Evolutionary conservation across 257 asterid genomes (phyloP), one percentile per base, ranked within the genome.

Genomic region (Henckelia pumila): DNA sequence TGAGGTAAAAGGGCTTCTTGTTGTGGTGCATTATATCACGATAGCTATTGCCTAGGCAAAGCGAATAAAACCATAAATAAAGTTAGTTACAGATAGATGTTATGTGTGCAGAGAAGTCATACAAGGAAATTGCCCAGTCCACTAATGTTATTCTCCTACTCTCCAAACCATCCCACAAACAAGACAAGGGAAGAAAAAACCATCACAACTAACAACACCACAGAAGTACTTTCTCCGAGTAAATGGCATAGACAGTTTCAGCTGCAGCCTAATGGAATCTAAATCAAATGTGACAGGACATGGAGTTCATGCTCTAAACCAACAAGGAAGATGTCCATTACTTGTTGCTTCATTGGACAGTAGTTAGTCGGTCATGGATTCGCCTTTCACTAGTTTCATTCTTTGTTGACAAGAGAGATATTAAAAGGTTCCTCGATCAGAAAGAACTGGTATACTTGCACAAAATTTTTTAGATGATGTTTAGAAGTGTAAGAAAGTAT

Each of bases 1-100:
- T 90, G 77, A 84, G 92, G 82, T 88, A 93, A 71, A 88, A 93
- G 25, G 99, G 99, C 83, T 82, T 90, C 88, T 93, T 93, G 84
- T 84, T 88, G 68, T 80, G 89, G 83, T 93, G 96, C 85, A 93
- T 52, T 77, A 93, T 77, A 78, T 93, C 99, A 70, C 79, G 79
- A 79, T 93, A 93, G 88, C 92, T 88, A 86, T 84, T 83, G 83
- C 96, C 99, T 93, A 77, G 65, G 63, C 24, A 77, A 71, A 70
- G 30, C 37, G 72, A 33, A 75, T 20, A 50, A 29, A 8, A 63
- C 32, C 68, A 53, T n/a, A n/a, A 14, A 57, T 16, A n/a, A 17
- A 70, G 22, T 52, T 59, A 13, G 50, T 11, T 40, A 40, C 61
- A 66, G 47, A 47, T 21, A 24, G 55, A 73, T 56, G n/a, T n/a